Evolutionary conservation across 352 stramenopile species (phyloP).

Genomic region (Globisporangium uncinulatum): DNA sequence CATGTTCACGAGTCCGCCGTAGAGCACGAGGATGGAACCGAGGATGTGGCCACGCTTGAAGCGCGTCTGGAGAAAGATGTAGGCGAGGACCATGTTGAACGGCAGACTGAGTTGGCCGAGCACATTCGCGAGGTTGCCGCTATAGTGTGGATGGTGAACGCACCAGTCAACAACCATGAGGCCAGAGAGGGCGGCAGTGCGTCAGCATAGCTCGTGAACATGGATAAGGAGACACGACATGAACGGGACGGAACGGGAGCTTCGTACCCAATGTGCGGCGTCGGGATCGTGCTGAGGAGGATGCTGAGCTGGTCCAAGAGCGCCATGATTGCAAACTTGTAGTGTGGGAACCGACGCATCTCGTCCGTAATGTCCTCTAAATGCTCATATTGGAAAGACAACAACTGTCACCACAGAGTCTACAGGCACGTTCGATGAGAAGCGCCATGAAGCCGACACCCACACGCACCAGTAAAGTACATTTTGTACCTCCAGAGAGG

Average conservation of each 20-base stretch:
- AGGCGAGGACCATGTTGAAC: conserved; percentile 47
- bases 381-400: background rate
- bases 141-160: too few relatives aligned
- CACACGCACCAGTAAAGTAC: conserved; percentile 53
- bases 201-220: too few relatives aligned
- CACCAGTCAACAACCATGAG: too few relatives aligned
- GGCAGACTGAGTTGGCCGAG: conserved; percentile 77
- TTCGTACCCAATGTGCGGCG: conserved; percentile 74
- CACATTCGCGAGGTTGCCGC: conserved; percentile 82
- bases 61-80: conserved; percentile 34
- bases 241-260: conserved; percentile 4
- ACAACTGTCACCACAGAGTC: background rate
- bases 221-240: background rate
- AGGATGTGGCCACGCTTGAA: conserved; percentile 85
- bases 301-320: conserved; percentile 84
- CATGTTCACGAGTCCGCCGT: conserved; percentile 81
- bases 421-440: background rate
- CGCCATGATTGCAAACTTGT: conserved; percentile 86
- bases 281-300: conserved; percentile 76
- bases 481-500: conserved; percentile 58
- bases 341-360: conserved; percentile 80
- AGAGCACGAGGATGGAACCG: conserved; percentile 80
- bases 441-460: background rate
- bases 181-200: background rate
- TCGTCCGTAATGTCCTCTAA: conserved; percentile 78